Evolutionary conservation across 2,329 filamentous ascomycete species (phyloP).

Genomic region (Colletotrichum acutatum): DNA sequence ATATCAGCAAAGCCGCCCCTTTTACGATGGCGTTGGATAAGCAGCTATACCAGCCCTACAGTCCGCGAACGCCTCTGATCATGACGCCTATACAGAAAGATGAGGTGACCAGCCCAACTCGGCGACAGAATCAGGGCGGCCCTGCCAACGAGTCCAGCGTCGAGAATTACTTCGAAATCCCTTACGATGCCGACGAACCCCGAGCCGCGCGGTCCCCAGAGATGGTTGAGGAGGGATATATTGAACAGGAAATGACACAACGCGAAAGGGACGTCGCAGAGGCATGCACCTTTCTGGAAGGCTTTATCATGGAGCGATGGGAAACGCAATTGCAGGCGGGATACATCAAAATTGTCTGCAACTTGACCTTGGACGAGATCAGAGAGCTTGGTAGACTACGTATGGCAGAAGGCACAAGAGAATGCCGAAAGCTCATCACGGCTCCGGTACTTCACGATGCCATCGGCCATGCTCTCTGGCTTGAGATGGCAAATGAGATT

Average conservation of each 20-base stretch:
- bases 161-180: background rate
- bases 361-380: conserved; percentile 19
- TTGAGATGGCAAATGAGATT: background rate
- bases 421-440: conserved; percentile 23
- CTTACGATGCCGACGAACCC: background rate
- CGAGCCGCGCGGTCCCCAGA: too few relatives aligned
- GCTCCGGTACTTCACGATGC: conserved; percentile 31
- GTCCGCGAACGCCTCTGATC: background rate
- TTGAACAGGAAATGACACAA: background rate
- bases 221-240: too few relatives aligned
- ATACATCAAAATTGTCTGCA: conserved; percentile 27
- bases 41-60: conserved; percentile 5
- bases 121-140: background rate
- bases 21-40: conserved; percentile 1
- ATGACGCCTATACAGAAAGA: background rate
- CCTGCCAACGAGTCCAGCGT: background rate
- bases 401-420: background rate
- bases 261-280: background rate
- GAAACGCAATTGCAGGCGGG: background rate
- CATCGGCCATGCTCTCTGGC: conserved; percentile 12
- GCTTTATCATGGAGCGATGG: conserved; percentile 9
- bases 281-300: background rate
- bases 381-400: background rate
- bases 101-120: background rate
- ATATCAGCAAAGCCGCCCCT: conserved; percentile 2